A percentile compares a stretch with the other conserved stretches of the same genome.
phyloP scores from a whole-genome alignment of 768 basidiomycete genomes.

The Mycena latifolia region DNA sequence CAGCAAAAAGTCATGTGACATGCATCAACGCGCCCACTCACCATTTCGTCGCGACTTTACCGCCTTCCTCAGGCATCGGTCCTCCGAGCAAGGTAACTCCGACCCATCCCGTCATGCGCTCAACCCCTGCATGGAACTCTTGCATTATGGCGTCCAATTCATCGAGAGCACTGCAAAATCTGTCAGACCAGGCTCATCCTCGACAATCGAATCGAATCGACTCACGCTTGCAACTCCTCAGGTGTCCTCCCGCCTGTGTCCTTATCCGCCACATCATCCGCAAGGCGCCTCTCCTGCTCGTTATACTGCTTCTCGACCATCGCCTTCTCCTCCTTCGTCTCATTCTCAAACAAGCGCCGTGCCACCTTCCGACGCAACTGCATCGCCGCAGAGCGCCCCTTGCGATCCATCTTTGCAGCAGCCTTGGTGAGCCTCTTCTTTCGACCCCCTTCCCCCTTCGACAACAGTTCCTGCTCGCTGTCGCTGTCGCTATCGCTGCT shows the following conservation, averaged over 20 bases:
- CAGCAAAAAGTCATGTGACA: conserved; percentile 5
- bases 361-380: too few relatives aligned
- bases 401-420: too few relatives aligned
- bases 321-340: too few relatives aligned
- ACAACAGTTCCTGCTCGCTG: too few relatives aligned
- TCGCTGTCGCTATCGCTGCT: neutral
- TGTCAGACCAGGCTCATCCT: neutral
- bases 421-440: too few relatives aligned
- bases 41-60: neutral
- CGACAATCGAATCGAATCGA: neutral
- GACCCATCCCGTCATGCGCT: neutral
- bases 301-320: too few relatives aligned
- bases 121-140: conserved; percentile 12
- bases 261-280: too few relatives aligned
- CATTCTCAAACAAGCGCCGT: too few relatives aligned
- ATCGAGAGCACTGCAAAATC: conserved; percentile 4
- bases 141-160: neutral
- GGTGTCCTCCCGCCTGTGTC: too few relatives aligned
- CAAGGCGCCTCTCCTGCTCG: too few relatives aligned
- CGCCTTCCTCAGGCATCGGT: conserved; percentile 7
- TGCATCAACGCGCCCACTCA: conserved; percentile 7
- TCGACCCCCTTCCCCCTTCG: too few relatives aligned
- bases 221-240: neutral
- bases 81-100: conserved; percentile 8
- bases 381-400: too few relatives aligned